Conservation (phyloP, 2,329 filamentous ascomycete species). For the Cryphonectria carpinicola region DNA sequence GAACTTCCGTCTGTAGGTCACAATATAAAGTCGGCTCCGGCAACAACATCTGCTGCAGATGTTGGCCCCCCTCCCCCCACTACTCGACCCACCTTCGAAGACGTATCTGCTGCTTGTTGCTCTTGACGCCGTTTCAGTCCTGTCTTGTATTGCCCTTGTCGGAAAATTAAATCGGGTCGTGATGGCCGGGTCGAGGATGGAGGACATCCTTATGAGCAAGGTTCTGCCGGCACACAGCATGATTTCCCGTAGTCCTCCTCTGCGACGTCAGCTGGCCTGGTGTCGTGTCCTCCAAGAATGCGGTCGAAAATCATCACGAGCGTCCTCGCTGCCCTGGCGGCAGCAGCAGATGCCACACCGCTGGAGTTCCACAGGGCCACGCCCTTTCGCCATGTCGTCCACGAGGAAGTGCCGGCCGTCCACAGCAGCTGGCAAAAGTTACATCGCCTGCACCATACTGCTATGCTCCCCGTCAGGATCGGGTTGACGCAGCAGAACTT, state of each 20-base stretch:
- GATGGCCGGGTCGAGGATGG: conserved; percentile 16
- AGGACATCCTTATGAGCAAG: conserved; percentile 23
- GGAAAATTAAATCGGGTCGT: conserved; percentile 1
- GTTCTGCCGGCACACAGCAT: conserved; percentile 6
- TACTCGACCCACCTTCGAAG: not conserved
- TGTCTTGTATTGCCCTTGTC: conserved; percentile 21
- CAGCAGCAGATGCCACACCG: conserved; percentile 34
- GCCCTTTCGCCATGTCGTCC: conserved; percentile 36
- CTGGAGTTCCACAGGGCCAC: conserved; percentile 13
- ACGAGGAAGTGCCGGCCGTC: conserved; percentile 37
- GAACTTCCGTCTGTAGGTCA: conserved; percentile 7
- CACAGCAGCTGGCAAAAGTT: conserved; percentile 35
- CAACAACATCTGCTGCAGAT: not conserved
- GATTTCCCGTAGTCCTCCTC: not conserved
- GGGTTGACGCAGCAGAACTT: conserved; percentile 51
- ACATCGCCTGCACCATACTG: conserved; percentile 31
- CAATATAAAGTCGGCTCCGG: conserved; percentile 12
- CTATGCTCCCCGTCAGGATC: conserved; percentile 44
- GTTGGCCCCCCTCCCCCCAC: not conserved
- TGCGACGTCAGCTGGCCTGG: conserved; percentile 20
- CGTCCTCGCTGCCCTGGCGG: conserved; percentile 38
- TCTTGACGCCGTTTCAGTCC: conserved; percentile 22
- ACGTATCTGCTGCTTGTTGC: not conserved
- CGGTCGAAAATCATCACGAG: conserved; percentile 31
- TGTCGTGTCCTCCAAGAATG: conserved; percentile 32